These are phyloP conservation scores for Alternaria triticina DNA, from an alignment of 2,329 filamentous ascomycete species.

Conservation along the genomic window DNA sequence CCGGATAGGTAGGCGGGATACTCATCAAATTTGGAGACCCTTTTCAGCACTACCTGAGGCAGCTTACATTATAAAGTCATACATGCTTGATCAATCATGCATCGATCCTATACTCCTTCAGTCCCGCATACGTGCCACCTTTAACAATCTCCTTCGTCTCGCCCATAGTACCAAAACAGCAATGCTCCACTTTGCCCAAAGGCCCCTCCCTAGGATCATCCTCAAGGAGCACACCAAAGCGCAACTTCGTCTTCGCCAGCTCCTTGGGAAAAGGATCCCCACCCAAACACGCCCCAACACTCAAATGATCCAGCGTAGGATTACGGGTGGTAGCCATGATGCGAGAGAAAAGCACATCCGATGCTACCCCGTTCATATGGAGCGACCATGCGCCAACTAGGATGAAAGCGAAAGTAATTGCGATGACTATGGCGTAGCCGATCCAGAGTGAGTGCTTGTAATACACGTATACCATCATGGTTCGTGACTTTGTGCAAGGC, in stretches of 20 bases:
- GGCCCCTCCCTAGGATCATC: constrained; percentile 42
- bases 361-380: constrained; percentile 44
- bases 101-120: constrained; percentile 12
- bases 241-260: constrained; percentile 44
- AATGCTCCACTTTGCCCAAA: constrained; percentile 46
- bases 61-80: neutral
- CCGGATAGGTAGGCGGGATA: neutral
- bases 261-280: constrained; percentile 51
- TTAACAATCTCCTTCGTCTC: constrained; percentile 49
- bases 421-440: constrained; percentile 45
- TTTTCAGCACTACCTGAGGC: neutral
- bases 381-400: constrained; percentile 43
- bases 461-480: constrained; percentile 41
- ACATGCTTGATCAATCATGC: neutral
- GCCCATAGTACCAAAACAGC: constrained; percentile 46
- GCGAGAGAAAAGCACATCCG: constrained; percentile 45
- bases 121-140: constrained; percentile 45
- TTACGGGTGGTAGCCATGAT: constrained; percentile 49
- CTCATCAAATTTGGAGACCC: neutral
- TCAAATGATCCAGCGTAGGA: constrained; percentile 46
- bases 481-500: constrained; percentile 35
- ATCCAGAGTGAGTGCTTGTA: constrained; percentile 42
- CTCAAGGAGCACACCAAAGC: constrained; percentile 50
- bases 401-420: constrained; percentile 35
- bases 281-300: constrained; percentile 50